Conservation (phyloP, 768 basidiomycete genomes). For the Leccinum disarticulatum region DNA sequence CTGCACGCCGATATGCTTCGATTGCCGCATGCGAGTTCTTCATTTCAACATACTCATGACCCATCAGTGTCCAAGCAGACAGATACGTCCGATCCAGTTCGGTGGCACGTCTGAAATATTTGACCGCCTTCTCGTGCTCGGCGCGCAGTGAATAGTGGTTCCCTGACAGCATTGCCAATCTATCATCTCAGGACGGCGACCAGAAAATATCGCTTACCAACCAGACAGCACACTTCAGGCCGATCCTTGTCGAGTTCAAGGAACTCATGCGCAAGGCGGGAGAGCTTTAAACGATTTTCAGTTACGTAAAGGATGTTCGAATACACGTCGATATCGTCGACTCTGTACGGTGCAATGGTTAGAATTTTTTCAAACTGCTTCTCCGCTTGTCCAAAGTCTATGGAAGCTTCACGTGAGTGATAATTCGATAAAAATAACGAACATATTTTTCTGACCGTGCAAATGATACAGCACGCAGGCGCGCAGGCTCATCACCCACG, state of each 20-base stretch:
- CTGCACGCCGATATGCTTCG: constrained; percentile 93
- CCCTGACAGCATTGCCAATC: constrained; percentile 47
- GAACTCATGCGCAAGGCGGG: constrained; percentile 90
- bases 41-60: constrained; percentile 98
- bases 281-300: constrained; percentile 83
- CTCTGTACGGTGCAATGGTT: constrained; percentile 76
- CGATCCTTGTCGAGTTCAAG: constrained; percentile 86
- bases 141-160: constrained; percentile 93
- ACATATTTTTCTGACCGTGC: constrained; percentile 60
- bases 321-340: constrained; percentile 94
- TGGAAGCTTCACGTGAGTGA: constrained; percentile 8
- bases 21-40: constrained; percentile 99
- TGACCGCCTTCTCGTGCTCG: constrained; percentile 95
- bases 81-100: constrained; percentile 93
- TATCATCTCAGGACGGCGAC: not conserved
- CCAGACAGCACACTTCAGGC: constrained; percentile 94
- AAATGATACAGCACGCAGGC: constrained; percentile 89
- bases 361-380: constrained; percentile 83
- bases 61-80: constrained; percentile 98
- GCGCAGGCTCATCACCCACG: constrained; percentile 83
- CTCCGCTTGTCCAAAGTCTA: constrained; percentile 89
- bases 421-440: not conserved
- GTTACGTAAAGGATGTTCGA: constrained; percentile 97
- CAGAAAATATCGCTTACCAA: constrained; percentile 56
- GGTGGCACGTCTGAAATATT: constrained; percentile 93